phyloP scores from a whole-genome alignment of 805 yeast species.

The Saccharomycopsis oosterbeekiorum region DNA sequence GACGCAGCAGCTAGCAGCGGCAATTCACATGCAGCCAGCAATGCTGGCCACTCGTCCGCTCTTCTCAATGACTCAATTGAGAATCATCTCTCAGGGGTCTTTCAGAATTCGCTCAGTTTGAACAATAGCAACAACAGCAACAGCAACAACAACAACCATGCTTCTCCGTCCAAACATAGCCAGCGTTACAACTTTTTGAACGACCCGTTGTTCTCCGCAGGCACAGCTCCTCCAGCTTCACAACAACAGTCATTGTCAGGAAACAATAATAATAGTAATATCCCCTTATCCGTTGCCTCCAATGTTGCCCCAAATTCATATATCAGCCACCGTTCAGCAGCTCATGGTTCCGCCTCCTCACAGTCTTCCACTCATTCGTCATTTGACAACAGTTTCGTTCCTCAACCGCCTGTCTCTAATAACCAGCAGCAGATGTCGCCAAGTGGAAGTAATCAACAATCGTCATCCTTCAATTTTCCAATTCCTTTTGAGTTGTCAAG shows the following conservation, averaged over 20 bases:
- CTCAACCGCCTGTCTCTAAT: neutral
- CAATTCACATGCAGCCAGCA: neutral
- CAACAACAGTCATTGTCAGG: neutral
- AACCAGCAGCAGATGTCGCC: neutral
- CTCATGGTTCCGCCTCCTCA: neutral
- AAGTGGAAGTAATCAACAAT: neutral
- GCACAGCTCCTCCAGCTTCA: neutral
- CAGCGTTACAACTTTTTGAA: neutral
- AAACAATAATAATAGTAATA: neutral
- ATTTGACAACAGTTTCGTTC: neutral
- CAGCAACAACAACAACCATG: neutral
- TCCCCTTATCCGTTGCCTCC: neutral
- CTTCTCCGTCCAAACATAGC: neutral
- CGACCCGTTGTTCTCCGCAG: neutral
- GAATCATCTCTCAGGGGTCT: neutral
- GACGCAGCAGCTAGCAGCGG: neutral
- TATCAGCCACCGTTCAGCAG: neutral
- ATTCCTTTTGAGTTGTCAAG: constrained; percentile 30
- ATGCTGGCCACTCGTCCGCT: neutral
- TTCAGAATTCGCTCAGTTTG: neutral
- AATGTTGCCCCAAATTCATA: neutral
- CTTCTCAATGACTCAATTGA: constrained; percentile 1
- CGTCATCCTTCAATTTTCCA: neutral
- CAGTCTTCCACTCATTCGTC: neutral
- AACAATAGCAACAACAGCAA: neutral